Base-by-base conservation (phyloP, 2,329 filamentous ascomycete species). In the Apiospora malaysiana region DNA sequence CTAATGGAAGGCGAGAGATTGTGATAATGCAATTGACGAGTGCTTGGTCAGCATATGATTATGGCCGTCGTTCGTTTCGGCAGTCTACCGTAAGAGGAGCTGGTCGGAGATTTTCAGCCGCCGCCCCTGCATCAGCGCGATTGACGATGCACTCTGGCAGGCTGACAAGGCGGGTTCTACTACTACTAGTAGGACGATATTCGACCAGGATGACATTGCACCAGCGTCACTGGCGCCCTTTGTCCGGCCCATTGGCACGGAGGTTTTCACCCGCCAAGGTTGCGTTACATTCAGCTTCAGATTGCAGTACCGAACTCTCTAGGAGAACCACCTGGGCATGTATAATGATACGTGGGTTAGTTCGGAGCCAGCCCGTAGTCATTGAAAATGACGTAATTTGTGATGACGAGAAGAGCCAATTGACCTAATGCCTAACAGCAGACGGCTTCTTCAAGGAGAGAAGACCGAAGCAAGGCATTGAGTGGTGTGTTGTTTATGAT, bases 61-160 rank as follows among this genome's bases (percentile, higher is more conserved):
- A 25, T 21, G 16, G 49, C 5, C 21, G 32, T n/a, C 21, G 32
- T 63, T n/a, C 56, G 56, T 63, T 63, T n/a, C 18, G 32, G 8
- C 18, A 63, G 56, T 40, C 18, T 63, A 25, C 10, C 9, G n/a
- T 63, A 32, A 37, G 6, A 9, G 4, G 56, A 32, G 27, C 56
- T 63, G 56, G 56, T 63, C 56, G 56, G 56, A 63, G 56, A 63
- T 63, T 63, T 63, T 40, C 56, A 63, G 56, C 32, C 56, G 56
- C 56, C 56, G 18, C 56, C 56, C 56, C 56, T 63, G 56, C 56
- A 63, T 12, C 56, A 40, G 56, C 56, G 56, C 56, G 56, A 63
- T 63, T 63, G 56, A 63, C 56, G 56, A 63, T 40, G 56, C 32
- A 63, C 9, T 63, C 18, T 63, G 21, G 56, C 32, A 63, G n/a